Conservation (phyloP, 345 rosid genomes). For the Populus deltoides region DNA sequence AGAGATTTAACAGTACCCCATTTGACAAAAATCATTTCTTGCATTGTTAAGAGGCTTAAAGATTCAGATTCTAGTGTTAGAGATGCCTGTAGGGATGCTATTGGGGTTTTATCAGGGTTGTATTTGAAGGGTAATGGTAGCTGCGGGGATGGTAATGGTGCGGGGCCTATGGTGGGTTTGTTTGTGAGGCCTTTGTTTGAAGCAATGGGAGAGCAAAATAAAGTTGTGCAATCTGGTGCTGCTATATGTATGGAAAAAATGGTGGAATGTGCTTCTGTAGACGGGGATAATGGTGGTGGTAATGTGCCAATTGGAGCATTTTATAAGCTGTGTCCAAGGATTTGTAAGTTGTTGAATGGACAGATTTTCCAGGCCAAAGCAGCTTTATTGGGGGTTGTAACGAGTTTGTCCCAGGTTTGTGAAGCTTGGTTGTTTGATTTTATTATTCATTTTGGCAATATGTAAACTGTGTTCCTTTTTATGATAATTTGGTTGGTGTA, state of each 20-base stretch:
- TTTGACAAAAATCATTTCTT: constrained; percentile 63
- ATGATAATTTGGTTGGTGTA: background rate
- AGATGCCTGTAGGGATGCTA: constrained; percentile 88
- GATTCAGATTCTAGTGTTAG: constrained; percentile 90
- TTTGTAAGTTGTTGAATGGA: constrained; percentile 81
- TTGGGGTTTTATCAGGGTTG: constrained; percentile 62
- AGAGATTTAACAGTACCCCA: constrained; percentile 65
- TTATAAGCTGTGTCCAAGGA: constrained; percentile 84
- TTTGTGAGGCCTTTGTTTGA: constrained; percentile 87
- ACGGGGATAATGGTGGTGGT: constrained; percentile 7
- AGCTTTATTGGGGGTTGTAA: constrained; percentile 73
- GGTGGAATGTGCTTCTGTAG: constrained; percentile 63
- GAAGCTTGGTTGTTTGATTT: constrained; percentile 10
- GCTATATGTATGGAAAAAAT: constrained; percentile 85
- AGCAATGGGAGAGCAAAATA: constrained; percentile 98
- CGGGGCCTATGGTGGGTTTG: constrained; percentile 54
- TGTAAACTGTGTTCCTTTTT: background rate
- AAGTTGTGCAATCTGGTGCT: constrained; percentile 84
- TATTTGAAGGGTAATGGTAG: constrained; percentile 50
- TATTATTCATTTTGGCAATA: background rate
- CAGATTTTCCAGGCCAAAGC: constrained; percentile 80
- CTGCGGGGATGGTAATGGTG: constrained; percentile 22
- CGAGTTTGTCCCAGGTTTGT: constrained; percentile 81
- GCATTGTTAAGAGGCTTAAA: constrained; percentile 70
- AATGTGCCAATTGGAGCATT: constrained; percentile 54